Conservation (phyloP, 306 rosid genomes). For the Sesbania bispinosa region DNA sequence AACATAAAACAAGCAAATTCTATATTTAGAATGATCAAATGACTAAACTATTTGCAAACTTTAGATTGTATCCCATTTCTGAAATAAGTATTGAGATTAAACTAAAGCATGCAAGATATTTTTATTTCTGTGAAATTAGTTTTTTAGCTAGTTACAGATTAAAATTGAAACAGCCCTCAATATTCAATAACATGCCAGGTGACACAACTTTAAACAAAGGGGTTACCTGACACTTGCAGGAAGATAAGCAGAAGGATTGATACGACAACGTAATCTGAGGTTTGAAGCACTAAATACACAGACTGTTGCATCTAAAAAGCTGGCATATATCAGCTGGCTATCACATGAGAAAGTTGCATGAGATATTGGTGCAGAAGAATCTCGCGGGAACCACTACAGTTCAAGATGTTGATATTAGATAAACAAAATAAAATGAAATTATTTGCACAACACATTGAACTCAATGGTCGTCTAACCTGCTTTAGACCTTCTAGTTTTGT, state of each 20-base stretch:
- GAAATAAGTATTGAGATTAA: not conserved
- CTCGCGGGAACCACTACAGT: slow-evolving; percentile 65
- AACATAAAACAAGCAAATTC: not conserved
- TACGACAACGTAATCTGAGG: no score
- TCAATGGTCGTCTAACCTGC: slow-evolving; percentile 55
- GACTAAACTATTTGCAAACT: not conserved
- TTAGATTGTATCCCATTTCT: not conserved
- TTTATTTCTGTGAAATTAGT: not conserved
- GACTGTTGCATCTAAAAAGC: no score
- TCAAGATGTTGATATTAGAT: slow-evolving; percentile 4
- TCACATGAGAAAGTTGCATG: slow-evolving; percentile 93
- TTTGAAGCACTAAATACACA: no score
- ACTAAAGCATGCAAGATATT: not conserved
- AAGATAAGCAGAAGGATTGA: no score
- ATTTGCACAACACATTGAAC: not conserved
- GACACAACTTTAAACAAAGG: not conserved
- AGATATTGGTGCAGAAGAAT: slow-evolving; percentile 77
- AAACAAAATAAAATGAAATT: not conserved
- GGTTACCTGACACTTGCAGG: slow-evolving; percentile 69
- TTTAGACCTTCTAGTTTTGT: slow-evolving; percentile 74
- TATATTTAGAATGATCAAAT: not conserved
- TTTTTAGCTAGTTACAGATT: not conserved
- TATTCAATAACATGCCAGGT: not conserved
- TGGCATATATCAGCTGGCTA: no score
- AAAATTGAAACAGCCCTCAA: not conserved